phyloP scores from a whole-genome alignment of 2,329 filamentous ascomycete genomes.

The Pseudocercospora musae region DNA sequence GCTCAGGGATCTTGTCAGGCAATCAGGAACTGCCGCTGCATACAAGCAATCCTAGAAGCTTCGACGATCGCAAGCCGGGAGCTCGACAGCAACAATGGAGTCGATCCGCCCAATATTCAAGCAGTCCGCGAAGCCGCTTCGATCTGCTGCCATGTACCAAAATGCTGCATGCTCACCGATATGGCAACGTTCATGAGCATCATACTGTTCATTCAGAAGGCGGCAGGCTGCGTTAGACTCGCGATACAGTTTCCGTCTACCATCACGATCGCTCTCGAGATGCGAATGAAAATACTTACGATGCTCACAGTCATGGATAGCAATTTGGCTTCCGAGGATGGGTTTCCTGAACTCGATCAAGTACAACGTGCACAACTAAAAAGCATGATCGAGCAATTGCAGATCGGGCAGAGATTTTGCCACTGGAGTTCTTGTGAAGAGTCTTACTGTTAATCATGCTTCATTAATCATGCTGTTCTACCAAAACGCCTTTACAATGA shows the following conservation, averaged over 20 bases:
- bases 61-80: background rate
- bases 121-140: background rate
- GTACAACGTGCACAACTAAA: background rate
- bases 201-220: background rate
- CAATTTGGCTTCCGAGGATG: background rate
- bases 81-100: background rate
- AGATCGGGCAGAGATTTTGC: background rate
- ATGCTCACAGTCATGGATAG: background rate
- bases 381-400: background rate
- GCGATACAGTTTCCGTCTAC: background rate
- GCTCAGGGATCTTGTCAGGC: background rate
- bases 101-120: background rate
- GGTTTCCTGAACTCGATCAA: background rate
- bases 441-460: background rate
- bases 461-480: background rate
- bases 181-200: background rate
- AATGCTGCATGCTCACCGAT: background rate
- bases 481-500: background rate
- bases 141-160: background rate
- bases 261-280: background rate
- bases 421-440: background rate
- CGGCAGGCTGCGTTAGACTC: background rate
- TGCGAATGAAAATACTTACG: background rate
- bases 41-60: constrained; percentile 3
- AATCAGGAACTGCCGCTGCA: background rate